These are phyloP conservation scores for Xylaria sp. DNA, from an alignment of 2,329 filamentous ascomycete species.

Conservation along the genomic window DNA sequence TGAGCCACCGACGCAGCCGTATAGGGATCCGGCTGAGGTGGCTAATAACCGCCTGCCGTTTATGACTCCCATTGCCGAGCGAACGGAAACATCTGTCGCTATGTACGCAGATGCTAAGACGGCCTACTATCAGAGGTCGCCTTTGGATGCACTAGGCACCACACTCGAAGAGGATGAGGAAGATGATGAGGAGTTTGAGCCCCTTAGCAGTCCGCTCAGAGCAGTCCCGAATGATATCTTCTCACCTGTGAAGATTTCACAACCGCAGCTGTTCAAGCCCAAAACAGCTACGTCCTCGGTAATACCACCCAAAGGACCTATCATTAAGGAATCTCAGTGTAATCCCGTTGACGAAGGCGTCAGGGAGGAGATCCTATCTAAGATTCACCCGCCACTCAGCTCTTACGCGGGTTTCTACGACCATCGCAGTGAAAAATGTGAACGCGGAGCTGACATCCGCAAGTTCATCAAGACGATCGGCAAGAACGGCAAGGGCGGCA, in stretches of 20 bases:
- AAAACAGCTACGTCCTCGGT: constrained; percentile 27
- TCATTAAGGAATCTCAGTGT: constrained; percentile 77
- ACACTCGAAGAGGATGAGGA: constrained; percentile 31
- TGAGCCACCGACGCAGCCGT: constrained; percentile 70
- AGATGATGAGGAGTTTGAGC: constrained; percentile 36
- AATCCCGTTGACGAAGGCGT: constrained; percentile 81
- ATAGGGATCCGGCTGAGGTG: constrained; percentile 70
- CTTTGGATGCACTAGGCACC: constrained; percentile 40
- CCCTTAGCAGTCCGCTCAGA: constrained; percentile 64
- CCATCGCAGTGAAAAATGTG: constrained; percentile 57
- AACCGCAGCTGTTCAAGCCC: constrained; percentile 44
- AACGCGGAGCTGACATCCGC: constrained; percentile 69
- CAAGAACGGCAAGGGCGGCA: constrained; percentile 50
- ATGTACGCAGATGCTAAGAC: constrained; percentile 54
- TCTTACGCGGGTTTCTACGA: constrained; percentile 78
- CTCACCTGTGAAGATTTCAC: constrained; percentile 45
- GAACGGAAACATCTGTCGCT: constrained; percentile 82
- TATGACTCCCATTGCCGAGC: constrained; percentile 97
- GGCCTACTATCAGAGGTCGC: constrained; percentile 68
- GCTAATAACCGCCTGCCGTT: constrained; percentile 92
- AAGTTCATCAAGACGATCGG: constrained; percentile 67
- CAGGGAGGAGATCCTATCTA: constrained; percentile 67
- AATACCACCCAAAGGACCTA: constrained; percentile 54
- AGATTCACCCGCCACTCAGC: constrained; percentile 65
- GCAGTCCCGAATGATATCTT: constrained; percentile 53